A percentile compares a stretch with the other conserved stretches of the same genome.
phyloP scores from a whole-genome alignment of 768 basidiomycete genomes.

The Inosperma sp. region DNA sequence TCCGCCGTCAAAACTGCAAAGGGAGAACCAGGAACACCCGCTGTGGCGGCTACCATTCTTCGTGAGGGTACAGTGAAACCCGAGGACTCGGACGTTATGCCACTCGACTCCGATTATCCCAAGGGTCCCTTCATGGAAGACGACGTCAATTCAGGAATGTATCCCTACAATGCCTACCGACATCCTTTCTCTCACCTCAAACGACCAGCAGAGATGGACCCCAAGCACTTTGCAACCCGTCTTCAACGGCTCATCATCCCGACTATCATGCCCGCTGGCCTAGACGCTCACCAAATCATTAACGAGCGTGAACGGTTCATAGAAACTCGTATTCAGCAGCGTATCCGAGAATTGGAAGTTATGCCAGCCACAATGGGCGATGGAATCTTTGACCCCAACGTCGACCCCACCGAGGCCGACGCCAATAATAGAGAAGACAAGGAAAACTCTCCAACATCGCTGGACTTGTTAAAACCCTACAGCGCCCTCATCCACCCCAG shows the following conservation, averaged over 20 bases:
- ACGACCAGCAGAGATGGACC: slow-evolving; percentile 55
- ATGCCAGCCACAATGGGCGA: slow-evolving; percentile 79
- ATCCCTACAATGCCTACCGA: slow-evolving; percentile 88
- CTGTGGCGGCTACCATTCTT: slow-evolving; percentile 23
- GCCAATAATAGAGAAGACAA: slow-evolving; percentile 37
- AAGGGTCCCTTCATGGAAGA: slow-evolving; percentile 77
- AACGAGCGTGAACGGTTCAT: slow-evolving; percentile 91
- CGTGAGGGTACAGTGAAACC: slow-evolving; percentile 47
- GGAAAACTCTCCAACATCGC: slow-evolving; percentile 28
- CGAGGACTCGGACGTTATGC: slow-evolving; percentile 46
- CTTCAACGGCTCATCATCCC: slow-evolving; percentile 82
- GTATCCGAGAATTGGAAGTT: slow-evolving; percentile 79
- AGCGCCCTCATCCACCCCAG: slow-evolving; percentile 50
- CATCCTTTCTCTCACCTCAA: slow-evolving; percentile 82
- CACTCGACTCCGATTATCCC: slow-evolving; percentile 57
- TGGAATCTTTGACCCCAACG: slow-evolving; percentile 53
- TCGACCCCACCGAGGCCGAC: slow-evolving; percentile 36
- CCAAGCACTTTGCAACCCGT: slow-evolving; percentile 61
- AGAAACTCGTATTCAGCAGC: slow-evolving; percentile 82
- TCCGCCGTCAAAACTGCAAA: slow-evolving; percentile 72
- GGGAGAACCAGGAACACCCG: slow-evolving; percentile 35
- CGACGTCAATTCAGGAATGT: slow-evolving; percentile 73
- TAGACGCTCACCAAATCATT: slow-evolving; percentile 88
- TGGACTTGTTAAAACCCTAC: slow-evolving; percentile 28
- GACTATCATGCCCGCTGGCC: slow-evolving; percentile 82